A percentile compares a stretch with the other conserved stretches of the same genome.
phyloP scores from a whole-genome alignment of 2,329 filamentous ascomycete species.

The Sclerotinia nivalis region DNA sequence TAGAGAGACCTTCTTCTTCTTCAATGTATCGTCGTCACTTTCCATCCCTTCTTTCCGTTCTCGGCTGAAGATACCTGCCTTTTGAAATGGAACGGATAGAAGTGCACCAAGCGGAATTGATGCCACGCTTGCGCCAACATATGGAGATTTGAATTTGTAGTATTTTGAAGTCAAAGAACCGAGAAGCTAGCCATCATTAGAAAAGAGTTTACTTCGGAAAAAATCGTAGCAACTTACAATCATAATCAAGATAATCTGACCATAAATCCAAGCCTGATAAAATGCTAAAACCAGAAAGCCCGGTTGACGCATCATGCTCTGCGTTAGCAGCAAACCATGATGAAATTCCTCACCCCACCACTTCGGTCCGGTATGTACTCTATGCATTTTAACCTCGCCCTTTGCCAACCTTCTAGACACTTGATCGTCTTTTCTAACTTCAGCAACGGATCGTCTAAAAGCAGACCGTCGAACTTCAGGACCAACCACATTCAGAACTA shows the following conservation, averaged over 20 bases:
- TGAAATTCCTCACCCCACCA: slow-evolving; percentile 79
- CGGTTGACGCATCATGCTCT: slow-evolving; percentile 71
- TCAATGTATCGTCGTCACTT: slow-evolving; percentile 67
- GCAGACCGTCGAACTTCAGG: slow-evolving; percentile 72
- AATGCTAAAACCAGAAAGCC: slow-evolving; percentile 71
- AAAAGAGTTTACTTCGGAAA: slow-evolving; percentile 28
- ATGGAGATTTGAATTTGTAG: slow-evolving; percentile 63
- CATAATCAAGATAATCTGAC: slow-evolving; percentile 72
- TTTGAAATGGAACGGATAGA: slow-evolving; percentile 71
- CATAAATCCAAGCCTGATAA: slow-evolving; percentile 79
- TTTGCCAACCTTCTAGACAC: slow-evolving; percentile 62
- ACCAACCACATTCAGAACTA: slow-evolving; percentile 69
- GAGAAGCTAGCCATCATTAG: slow-evolving; percentile 50
- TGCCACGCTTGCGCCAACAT: slow-evolving; percentile 66
- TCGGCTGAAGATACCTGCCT: slow-evolving; percentile 68
- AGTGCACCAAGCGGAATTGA: slow-evolving; percentile 68
- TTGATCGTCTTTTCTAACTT: slow-evolving; percentile 56
- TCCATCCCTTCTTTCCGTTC: slow-evolving; percentile 59
- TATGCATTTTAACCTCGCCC: slow-evolving; percentile 76
- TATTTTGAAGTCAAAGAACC: slow-evolving; percentile 69
- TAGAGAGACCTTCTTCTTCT: slow-evolving; percentile 61
- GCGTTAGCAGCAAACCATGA: slow-evolving; percentile 65
- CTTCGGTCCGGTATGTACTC: slow-evolving; percentile 67
- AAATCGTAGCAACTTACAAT: slow-evolving; percentile 51
- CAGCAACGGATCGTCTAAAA: slow-evolving; percentile 66